phyloP scores from a whole-genome alignment of 2,329 filamentous ascomycete species.

The Neurospora crassa region DNA sequence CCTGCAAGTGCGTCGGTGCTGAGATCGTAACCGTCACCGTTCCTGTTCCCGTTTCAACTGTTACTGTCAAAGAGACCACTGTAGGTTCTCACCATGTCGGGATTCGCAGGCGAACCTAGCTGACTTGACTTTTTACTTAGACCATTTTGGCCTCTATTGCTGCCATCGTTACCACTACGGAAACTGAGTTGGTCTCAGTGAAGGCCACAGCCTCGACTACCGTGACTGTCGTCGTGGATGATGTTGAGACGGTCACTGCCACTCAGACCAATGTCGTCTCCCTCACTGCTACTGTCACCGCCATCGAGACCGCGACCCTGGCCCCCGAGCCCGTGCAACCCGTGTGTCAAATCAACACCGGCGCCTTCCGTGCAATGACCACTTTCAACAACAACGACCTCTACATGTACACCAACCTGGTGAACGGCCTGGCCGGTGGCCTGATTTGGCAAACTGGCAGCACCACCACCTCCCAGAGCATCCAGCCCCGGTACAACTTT shows the following conservation, averaged over 20 bases:
- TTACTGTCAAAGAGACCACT: not conserved
- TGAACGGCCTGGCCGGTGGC: not conserved
- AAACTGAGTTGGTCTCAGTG: not conserved
- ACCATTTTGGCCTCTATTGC: not conserved
- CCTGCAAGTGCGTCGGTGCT: slow-evolving; percentile 1
- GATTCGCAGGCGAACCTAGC: not conserved
- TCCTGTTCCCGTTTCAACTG: not conserved
- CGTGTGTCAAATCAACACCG: not conserved
- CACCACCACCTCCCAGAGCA: not conserved
- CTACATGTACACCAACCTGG: not conserved
- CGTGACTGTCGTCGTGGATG: not conserved
- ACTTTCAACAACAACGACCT: not conserved
- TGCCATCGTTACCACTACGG: not conserved
- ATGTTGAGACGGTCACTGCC: not conserved
- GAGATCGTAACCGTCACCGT: not conserved
- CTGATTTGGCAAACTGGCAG: not conserved
- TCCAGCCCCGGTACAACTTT: not conserved
- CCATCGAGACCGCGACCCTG: slow-evolving; percentile 2
- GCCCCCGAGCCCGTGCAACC: slow-evolving; percentile 1
- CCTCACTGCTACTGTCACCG: slow-evolving; percentile 1
- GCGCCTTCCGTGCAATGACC: not conserved
- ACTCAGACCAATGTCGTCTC: not conserved
- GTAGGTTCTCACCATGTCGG: not conserved
- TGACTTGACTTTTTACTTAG: not conserved
- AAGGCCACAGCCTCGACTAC: not conserved